phyloP scores from a whole-genome alignment of 1,139 yeast genomes.

The Yueomyces sp. region DNA sequence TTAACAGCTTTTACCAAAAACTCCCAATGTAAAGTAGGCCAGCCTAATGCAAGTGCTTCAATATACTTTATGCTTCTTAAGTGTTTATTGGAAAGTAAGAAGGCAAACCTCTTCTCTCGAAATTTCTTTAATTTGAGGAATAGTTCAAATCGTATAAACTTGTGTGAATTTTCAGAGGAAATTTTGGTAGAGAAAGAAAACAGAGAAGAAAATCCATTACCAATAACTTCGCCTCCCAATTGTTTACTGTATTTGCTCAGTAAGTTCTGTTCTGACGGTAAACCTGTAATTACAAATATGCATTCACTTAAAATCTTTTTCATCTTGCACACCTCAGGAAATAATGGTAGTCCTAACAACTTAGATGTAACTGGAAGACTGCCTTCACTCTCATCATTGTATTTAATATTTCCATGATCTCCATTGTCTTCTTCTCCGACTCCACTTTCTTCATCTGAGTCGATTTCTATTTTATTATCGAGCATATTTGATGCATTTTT shows the following conservation, averaged over 20 bases:
- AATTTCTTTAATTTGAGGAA: conserved; percentile 4
- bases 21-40: conserved; percentile 66
- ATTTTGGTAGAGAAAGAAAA: conserved; percentile 9
- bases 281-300: conserved; percentile 31
- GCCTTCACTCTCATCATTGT: no score
- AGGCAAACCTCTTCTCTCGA: conserved; percentile 37
- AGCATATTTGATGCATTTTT: neutral
- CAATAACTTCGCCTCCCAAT: conserved; percentile 44
- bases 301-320: conserved; percentile 28
- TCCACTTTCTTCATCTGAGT: neutral
- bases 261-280: conserved; percentile 26
- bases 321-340: neutral
- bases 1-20: conserved; percentile 45
- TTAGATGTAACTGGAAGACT: neutral
- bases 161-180: neutral
- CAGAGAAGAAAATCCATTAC: conserved; percentile 28
- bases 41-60: conserved; percentile 77
- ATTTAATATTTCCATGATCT: neutral
- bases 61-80: conserved; percentile 64
- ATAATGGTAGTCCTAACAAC: no score
- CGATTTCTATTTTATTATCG: neutral
- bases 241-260: conserved; percentile 24
- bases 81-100: conserved; percentile 45
- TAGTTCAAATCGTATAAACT: conserved; percentile 1
- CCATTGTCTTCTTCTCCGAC: neutral